Evolutionary conservation across 495 filamentous ascomycete genomes (phyloP), one percentile per base, ranked within the genome.

Genomic region (Xylaria flabelliformis): DNA sequence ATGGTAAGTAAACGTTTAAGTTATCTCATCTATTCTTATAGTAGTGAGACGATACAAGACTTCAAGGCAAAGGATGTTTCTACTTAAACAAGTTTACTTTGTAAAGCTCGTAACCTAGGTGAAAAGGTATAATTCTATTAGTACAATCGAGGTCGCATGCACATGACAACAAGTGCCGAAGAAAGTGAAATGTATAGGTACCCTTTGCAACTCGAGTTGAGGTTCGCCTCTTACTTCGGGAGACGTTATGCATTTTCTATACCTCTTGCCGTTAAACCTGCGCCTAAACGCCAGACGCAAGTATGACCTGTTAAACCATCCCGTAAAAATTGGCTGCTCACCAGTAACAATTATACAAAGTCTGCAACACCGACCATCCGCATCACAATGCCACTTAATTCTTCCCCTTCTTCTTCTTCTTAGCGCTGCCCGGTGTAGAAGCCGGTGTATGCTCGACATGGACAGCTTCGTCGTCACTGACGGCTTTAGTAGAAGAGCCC

Each of bases 381-480:
- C 36, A 21, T 41, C 69, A 3, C 50, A 55, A 51, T 12, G 58
- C 29, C 32, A 12, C 65, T 84, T 84, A 92, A 85, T 95, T 93
- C 88, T 94, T 94, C 63, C 88, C 88, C 83, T 91, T 92, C 84
- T 92, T 91, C 86, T 93, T 94, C 86, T 90, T 92, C 78, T 59
- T 58, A 66, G 81, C 81, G 32, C 80, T 85, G 55, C 82, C 79
- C 1, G 83, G 84, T 51, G 84, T 80, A 29, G 77, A 80, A 19
- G 84, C 82, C 15, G 91, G 89, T 0, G 88, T 88, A 69, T 90
- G 87, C 76, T 97, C 94, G 48, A 97, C 94, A 71, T 97, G 80
- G 19, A 97, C 93, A 51, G 90, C 88, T 81, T 97, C 95, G 73
- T 97, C 94, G 80, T 97, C 94, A 77, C 91, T 93, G 13, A 74